Base-by-base conservation (phyloP, 768 basidiomycete species). In the Myochromella boudieri region DNA sequence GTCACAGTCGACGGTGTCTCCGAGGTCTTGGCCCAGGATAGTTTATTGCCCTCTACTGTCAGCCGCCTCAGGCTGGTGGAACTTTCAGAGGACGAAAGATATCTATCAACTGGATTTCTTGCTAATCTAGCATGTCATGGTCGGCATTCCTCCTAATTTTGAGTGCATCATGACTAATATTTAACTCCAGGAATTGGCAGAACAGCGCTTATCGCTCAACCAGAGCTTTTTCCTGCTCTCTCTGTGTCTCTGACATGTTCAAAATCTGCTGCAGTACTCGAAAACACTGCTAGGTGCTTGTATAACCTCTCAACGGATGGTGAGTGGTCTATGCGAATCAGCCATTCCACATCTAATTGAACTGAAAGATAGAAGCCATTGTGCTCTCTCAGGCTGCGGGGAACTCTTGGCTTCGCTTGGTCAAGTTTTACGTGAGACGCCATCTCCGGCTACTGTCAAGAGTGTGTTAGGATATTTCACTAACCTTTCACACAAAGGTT, bases 221-320 rank as follows among this genome's bases (percentile, higher is more conserved):
- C 46, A 20, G 33, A 51, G 14, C 15, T 37, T 3, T 45, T 56
- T 18, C 29, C 29, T 21, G 48, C 43, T 10, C 43, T 56, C 26
- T 21, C 24, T 21, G 26, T 26, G 15, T 50, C 27, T 29, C 14
- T 56, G 18, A 9, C 29, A 6, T 25, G 38, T 8, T 34, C 37
- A 18, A 33, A 32, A 12, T 32, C 52, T n/a, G 10, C 25, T n/a
- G 25, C 48, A 9, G 46, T 45, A 26, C 48, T 44, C 25, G 55
- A 56, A 27, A 49, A 53, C 14, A 33, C 48, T 10, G 53, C 48
- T 24, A 49, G 54, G 26, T 56, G 48, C 31, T 21, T 56, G n/a
- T 56, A 56, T 34, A 53, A 56, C 28, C 17, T 56, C 7, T 56
- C 54, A n/a, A 56, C 54, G 11, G 46, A 50, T 25, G 48, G 51